These are phyloP conservation scores for Trichoderma brevicompactum DNA, from an alignment of 2,329 filamentous ascomycete species.

Conservation along the genomic window DNA sequence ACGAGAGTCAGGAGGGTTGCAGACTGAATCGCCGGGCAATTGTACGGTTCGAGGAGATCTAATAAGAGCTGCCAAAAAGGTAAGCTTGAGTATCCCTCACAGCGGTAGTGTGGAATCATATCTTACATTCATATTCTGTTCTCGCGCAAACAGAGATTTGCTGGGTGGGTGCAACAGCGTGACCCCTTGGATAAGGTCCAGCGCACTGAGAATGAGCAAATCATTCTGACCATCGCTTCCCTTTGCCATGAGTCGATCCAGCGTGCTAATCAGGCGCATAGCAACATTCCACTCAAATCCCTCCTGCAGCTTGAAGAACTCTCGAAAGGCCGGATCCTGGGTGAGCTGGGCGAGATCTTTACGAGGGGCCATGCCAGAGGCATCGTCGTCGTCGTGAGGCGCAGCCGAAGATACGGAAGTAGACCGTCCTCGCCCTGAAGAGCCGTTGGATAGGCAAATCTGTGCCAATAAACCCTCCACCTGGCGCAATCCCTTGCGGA, in stretches of 20 bases:
- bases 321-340: slow-evolving; percentile 85
- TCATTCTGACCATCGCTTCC: slow-evolving; percentile 83
- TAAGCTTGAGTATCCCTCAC: not conserved
- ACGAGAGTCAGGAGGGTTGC: slow-evolving; percentile 89
- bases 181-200: slow-evolving; percentile 87
- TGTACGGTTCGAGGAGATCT: slow-evolving; percentile 89
- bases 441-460: slow-evolving; percentile 74
- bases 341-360: slow-evolving; percentile 73
- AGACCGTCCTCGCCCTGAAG: slow-evolving; percentile 26
- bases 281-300: slow-evolving; percentile 98
- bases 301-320: slow-evolving; percentile 96
- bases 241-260: slow-evolving; percentile 85
- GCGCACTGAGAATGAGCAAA: slow-evolving; percentile 81
- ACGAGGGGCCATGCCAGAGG: slow-evolving; percentile 48
- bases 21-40: slow-evolving; percentile 90
- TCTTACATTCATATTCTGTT: slow-evolving; percentile 90
- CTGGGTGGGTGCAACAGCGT: slow-evolving; percentile 89
- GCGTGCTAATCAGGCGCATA: slow-evolving; percentile 79
- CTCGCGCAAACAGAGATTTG: slow-evolving; percentile 81
- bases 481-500: slow-evolving; percentile 91
- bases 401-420: slow-evolving; percentile 33
- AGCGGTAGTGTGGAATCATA: not conserved
- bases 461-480: slow-evolving; percentile 93
- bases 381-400: slow-evolving; percentile 42
- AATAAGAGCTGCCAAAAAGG: slow-evolving; percentile 69